Evolutionary conservation across 805 yeast species (phyloP).

Genomic region (Ogataea polymorpha): DNA sequence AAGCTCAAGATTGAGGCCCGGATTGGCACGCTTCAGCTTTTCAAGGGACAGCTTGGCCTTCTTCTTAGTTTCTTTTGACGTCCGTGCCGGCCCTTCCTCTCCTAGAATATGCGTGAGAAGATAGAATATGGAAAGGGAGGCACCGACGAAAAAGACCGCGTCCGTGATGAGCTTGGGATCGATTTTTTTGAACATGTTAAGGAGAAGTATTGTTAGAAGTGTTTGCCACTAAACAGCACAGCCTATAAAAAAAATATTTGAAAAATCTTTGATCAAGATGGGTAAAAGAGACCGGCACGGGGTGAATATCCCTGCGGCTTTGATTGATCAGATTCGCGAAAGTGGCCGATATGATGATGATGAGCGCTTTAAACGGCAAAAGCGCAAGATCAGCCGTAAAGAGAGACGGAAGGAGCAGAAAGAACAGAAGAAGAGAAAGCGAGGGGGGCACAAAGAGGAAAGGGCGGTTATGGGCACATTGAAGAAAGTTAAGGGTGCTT

Average conservation of each 20-base stretch:
- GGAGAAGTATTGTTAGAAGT: conserved; percentile 2
- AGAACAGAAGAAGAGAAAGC: conserved; percentile 30
- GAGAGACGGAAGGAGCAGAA: conserved; percentile 40
- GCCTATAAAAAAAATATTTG: conserved; percentile 5
- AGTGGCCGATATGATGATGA: conserved; percentile 35
- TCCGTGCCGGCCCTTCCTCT: conserved; percentile 36
- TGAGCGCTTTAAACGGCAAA: conserved; percentile 28
- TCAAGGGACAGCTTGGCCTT: conserved; percentile 56
- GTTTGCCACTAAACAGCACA: conserved; percentile 10
- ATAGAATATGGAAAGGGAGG: conserved; percentile 54
- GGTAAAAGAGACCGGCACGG: conserved; percentile 28
- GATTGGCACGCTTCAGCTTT: conserved; percentile 56
- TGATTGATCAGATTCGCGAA: conserved; percentile 40
- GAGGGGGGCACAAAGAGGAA: conserved; percentile 12
- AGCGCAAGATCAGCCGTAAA: conserved; percentile 32
- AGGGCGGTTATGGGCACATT: neutral
- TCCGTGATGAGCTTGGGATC: conserved; percentile 31
- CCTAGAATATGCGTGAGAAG: conserved; percentile 33
- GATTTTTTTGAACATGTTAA: conserved; percentile 24
- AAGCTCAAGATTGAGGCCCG: conserved; percentile 51
- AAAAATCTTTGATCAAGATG: neutral
- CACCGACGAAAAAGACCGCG: conserved; percentile 38
- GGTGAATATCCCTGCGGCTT: conserved; percentile 41
- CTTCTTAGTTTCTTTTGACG: conserved; percentile 58
- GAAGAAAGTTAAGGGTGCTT: neutral